phyloP scores from a whole-genome alignment of 1,139 yeast genomes.

The Pichia sp. region DNA sequence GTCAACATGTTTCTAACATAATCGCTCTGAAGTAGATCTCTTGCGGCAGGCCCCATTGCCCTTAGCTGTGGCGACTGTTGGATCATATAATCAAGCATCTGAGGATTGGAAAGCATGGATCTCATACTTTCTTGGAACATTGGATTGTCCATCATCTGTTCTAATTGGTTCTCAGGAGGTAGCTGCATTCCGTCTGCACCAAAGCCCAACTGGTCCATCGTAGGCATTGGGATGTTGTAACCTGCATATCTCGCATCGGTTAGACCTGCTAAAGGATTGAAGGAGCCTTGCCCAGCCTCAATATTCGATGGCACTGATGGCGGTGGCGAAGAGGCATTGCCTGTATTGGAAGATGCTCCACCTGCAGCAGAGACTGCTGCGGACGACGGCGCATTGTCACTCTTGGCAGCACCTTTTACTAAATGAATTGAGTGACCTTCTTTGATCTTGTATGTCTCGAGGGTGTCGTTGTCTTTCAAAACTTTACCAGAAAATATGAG shows the following conservation, averaged over 20 bases:
- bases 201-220: constrained; percentile 54
- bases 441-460: constrained; percentile 74
- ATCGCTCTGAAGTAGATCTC: constrained; percentile 82
- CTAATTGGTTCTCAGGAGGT: constrained; percentile 73
- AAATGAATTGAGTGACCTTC: constrained; percentile 84
- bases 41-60: constrained; percentile 83
- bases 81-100: constrained; percentile 78
- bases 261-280: constrained; percentile 84
- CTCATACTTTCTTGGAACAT: constrained; percentile 76
- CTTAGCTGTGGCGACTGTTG: constrained; percentile 80
- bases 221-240: constrained; percentile 72
- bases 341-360: constrained; percentile 21
- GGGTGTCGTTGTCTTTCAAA: constrained; percentile 73
- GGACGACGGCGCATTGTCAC: constrained; percentile 26
- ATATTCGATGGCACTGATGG: constrained; percentile 61
- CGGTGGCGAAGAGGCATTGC: constrained; percentile 28
- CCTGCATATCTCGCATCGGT: constrained; percentile 98
- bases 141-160: constrained; percentile 75
- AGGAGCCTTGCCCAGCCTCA: constrained; percentile 84
- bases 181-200: constrained; percentile 89
- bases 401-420: constrained; percentile 60
- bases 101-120: constrained; percentile 72
- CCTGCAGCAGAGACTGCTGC: constrained; percentile 14
- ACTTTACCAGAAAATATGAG: constrained; percentile 93
- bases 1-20: constrained; percentile 79